A percentile compares a stretch with the other conserved stretches of the same genome.
Evolutionary conservation across 1,284 basidiomycete species (phyloP).

Genomic region (Phylloporus gajari): DNA sequence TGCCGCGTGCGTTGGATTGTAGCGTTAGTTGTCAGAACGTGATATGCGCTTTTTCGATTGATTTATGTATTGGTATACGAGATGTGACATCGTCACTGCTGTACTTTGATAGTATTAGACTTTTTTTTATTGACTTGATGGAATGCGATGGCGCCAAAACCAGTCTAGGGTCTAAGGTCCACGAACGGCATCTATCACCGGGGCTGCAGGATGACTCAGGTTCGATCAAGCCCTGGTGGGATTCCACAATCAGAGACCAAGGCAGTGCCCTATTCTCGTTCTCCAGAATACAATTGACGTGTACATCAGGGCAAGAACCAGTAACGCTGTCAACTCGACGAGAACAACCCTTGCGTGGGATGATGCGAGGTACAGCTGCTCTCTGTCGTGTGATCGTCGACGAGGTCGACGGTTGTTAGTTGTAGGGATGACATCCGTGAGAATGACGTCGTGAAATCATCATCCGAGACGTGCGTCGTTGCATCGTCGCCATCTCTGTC

Average conservation of each 20-base stretch:
- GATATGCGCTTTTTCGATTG: background rate
- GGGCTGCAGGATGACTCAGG: background rate
- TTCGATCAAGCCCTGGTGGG: background rate
- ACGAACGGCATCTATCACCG: too few relatives aligned
- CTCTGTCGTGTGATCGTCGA: background rate
- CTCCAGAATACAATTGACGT: background rate
- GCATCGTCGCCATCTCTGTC: background rate
- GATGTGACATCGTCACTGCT: background rate
- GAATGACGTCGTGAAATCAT: slow-evolving; percentile 25
- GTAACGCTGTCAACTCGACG: background rate
- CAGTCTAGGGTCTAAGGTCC: too few relatives aligned
- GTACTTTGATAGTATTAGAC: background rate
- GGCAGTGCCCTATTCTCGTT: background rate
- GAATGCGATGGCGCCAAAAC: background rate
- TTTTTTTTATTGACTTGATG: background rate
- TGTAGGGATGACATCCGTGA: background rate
- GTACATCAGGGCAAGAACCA: background rate
- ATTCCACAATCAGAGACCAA: background rate
- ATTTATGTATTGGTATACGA: background rate
- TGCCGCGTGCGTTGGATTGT: background rate
- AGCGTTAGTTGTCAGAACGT: background rate
- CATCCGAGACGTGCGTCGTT: slow-evolving; percentile 3
- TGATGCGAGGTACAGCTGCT: background rate
- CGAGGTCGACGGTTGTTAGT: slow-evolving; percentile 22
- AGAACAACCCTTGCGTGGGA: slow-evolving; percentile 6